A percentile compares a stretch with the other conserved stretches of the same genome.
Conservation (phyloP, 345 rosid species). For the Hibiscus mutabilis region DNA sequence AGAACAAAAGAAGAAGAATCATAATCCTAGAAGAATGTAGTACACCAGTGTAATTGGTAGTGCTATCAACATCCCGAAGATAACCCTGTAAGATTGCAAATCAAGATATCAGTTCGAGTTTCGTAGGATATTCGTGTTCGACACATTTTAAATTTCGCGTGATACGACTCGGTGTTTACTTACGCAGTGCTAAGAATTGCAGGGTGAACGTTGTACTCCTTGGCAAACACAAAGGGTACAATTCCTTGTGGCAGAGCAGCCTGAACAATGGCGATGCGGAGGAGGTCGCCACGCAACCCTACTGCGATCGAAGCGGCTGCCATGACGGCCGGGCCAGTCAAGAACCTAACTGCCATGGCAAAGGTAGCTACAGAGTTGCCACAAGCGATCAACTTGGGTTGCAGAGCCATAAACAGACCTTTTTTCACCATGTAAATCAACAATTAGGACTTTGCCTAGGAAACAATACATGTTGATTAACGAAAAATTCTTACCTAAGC, state of each 20-base stretch:
- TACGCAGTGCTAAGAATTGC: slow-evolving; percentile 79
- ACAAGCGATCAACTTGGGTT: slow-evolving; percentile 91
- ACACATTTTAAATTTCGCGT: background rate
- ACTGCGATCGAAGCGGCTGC: slow-evolving; percentile 75
- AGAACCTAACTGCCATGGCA: slow-evolving; percentile 86
- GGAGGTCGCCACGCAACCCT: slow-evolving; percentile 76
- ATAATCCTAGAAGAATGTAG: slow-evolving; percentile 82
- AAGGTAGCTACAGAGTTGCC: slow-evolving; percentile 81
- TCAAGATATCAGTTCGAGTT: background rate
- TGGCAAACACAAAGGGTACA: slow-evolving; percentile 86
- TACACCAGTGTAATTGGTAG: slow-evolving; percentile 83
- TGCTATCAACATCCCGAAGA: slow-evolving; percentile 94
- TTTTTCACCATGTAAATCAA: background rate
- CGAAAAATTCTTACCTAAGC: slow-evolving; percentile 51
- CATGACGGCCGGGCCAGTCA: slow-evolving; percentile 93
- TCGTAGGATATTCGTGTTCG: background rate
- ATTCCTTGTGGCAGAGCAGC: slow-evolving; percentile 87
- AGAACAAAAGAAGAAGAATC: slow-evolving; percentile 20
- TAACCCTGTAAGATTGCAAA: slow-evolving; percentile 56
- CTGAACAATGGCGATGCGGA: slow-evolving; percentile 89
- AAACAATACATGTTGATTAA: background rate
- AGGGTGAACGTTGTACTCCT: slow-evolving; percentile 84
- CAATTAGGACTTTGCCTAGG: background rate
- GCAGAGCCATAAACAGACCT: slow-evolving; percentile 98
- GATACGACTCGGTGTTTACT: slow-evolving; percentile 12